Evolutionary conservation across 495 filamentous ascomycete species (phyloP), one percentile per base, ranked within the genome.

Genomic region (Hyaloscypha bicolor): DNA sequence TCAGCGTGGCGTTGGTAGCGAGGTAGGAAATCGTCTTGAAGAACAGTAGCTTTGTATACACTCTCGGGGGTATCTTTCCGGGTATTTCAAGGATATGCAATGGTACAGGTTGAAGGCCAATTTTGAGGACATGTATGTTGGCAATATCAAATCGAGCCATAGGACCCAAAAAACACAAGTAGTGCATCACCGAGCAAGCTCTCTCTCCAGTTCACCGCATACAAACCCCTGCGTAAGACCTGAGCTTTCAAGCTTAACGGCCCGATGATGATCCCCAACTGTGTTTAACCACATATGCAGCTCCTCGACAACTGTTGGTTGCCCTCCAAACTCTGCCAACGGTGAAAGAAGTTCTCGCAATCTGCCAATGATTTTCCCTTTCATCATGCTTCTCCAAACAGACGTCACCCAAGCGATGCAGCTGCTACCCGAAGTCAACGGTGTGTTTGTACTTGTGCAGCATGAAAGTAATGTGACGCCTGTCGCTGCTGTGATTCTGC

Each of bases 341-440:
- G 16, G 42, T 6, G 9, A 19, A 48, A 48, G 42, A 14, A 19
- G 4, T 16, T 48, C 42, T 48, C 16, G 9, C 11, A 16, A 48
- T 14, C 35, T 3, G 35, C 9, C 11, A 48, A 6, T 12, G 16
- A 48, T 48, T 1, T 11, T 48, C 42, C 16, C 16, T 19, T 19
- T 14, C 4, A 16, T 12, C 42, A 48, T 48, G 9, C 42, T 1
- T 19, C 42, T 48, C 6, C 61, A 56, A 56, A 56, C 53, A 16
- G 19, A 56, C 6, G 53, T 56, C 9, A 16, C 53, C 30, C 53
- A 32, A 42, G 37, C 45, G 31, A 35, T 33, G 33, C 31, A 59
- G 59, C 25, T 42, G 60, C 60, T 55, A 35, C 53, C 55, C 68
- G 52, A 56, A 48, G 45, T 64, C 39, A 64, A 60, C 64, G 64